Base-by-base conservation (phyloP, 495 filamentous ascomycete genomes). In the Sporormia fimetaria region DNA sequence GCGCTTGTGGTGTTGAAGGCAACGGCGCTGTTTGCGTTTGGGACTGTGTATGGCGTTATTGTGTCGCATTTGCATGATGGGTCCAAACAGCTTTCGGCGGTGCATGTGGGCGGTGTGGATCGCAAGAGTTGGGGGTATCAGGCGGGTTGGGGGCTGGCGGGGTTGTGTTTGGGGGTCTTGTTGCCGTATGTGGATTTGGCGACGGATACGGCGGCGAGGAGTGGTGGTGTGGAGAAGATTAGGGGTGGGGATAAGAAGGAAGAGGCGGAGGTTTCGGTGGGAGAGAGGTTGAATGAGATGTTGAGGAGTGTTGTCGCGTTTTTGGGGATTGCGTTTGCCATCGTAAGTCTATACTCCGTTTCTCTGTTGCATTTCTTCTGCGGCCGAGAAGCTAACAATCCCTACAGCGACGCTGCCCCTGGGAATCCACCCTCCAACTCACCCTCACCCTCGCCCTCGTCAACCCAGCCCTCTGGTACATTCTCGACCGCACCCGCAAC, bases 261-360 rank as follows among this genome's bases (percentile, higher is more conserved):
- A 31, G n/a, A 51, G 31, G 9, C 37, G 36, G 24, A 59, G 58
- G 29, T 42, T 42, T 32, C 36, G 11, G 18, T 47, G 5, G 68
- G 65, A n/a, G 68, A 72, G 1, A 82, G 85, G 44, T 95, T 85
- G 87, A 77, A 78, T 27, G 73, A 81, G 21, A 81, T 81, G 7
- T 75, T 95, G 14, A 69, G 90, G 39, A 83, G 86, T 44, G 77
- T 96, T 28, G 92, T 90, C 25, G 87, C 85, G 11, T 95, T 98
- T 62, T 76, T 94, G 17, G 90, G 90, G 9, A 90, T 98, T 59
- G 87, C 86, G 14, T 96, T 94, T 66, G 90, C 90, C 12, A 94
- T 98, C 68, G 82, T 88, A 68, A 60, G 76, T 67, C 14, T 42
- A 7, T 11, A n/a, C 16, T 34, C 4, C 24, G 14, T 21, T 20